phyloP scores from a whole-genome alignment of 1,284 basidiomycete genomes.

The Boletellus dicymbophilus region DNA sequence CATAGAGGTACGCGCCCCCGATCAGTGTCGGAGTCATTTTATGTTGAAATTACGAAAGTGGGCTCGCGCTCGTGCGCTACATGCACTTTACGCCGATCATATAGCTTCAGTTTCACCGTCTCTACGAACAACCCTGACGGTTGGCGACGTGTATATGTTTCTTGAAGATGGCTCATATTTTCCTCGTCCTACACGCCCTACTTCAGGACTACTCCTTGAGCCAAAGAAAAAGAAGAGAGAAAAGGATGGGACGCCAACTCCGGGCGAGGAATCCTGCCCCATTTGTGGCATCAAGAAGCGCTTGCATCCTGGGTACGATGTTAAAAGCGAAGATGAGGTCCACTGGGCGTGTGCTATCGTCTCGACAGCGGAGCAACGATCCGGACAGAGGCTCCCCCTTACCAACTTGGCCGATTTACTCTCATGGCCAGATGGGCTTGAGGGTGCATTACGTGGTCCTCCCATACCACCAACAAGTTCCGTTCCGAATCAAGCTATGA shows the following conservation, averaged over 20 bases:
- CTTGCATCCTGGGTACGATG: slow-evolving; percentile 22
- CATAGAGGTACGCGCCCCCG: slow-evolving; percentile 55
- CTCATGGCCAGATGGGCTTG: slow-evolving; percentile 17
- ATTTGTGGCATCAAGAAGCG: slow-evolving; percentile 34
- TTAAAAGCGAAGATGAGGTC: slow-evolving; percentile 22
- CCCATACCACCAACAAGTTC: slow-evolving; percentile 1
- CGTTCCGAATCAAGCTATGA: slow-evolving; percentile 7
- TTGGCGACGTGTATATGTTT: slow-evolving; percentile 61
- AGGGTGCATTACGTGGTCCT: slow-evolving; percentile 10
- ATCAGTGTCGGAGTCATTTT: not conserved
- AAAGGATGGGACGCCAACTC: slow-evolving; percentile 20
- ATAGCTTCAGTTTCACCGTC: slow-evolving; percentile 17
- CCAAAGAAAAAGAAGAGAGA: slow-evolving; percentile 30
- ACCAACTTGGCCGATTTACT: slow-evolving; percentile 20
- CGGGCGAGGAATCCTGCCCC: slow-evolving; percentile 26
- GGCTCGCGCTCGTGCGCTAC: slow-evolving; percentile 58
- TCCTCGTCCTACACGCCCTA: slow-evolving; percentile 32
- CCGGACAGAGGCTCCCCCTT: slow-evolving; percentile 21
- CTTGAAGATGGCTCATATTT: slow-evolving; percentile 54
- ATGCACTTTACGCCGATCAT: slow-evolving; percentile 45
- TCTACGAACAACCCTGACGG: slow-evolving; percentile 40
- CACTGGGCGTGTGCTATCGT: slow-evolving; percentile 30
- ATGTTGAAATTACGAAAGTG: slow-evolving; percentile 44
- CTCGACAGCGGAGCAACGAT: slow-evolving; percentile 22
- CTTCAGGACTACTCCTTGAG: slow-evolving; percentile 11